Conservation (phyloP, 768 basidiomycete species). For the Fomitopsis pulvina region DNA sequence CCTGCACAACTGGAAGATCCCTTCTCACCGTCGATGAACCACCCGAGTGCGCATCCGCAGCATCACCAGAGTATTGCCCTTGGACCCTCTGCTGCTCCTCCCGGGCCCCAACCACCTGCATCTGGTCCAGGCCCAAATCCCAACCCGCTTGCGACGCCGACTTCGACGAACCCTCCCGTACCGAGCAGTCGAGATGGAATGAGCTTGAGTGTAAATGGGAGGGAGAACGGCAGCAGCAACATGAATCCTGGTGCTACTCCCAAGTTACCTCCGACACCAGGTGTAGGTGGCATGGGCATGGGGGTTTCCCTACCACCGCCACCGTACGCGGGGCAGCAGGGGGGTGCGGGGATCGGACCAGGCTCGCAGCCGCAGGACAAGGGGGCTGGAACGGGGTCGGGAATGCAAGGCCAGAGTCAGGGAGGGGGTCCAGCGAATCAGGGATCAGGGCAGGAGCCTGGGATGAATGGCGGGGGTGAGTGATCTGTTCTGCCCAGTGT, state of each 20-base stretch:
- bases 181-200: neutral
- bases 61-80: slow-evolving; percentile 20
- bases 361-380: slow-evolving; percentile 2
- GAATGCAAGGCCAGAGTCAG: neutral
- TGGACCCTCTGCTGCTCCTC: slow-evolving; percentile 11
- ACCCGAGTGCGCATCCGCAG: slow-evolving; percentile 10
- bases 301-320: slow-evolving; percentile 4
- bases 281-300: slow-evolving; percentile 11
- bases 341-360: slow-evolving; percentile 9
- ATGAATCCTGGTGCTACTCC: slow-evolving; percentile 35
- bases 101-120: neutral
- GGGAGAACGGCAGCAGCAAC: neutral
- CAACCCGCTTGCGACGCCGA: neutral
- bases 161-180: slow-evolving; percentile 1
- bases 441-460: slow-evolving; percentile 7
- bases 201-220: neutral
- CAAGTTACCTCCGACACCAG: slow-evolving; percentile 26
- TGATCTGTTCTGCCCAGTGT: neutral
- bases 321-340: slow-evolving; percentile 2
- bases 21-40: slow-evolving; percentile 18
- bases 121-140: neutral
- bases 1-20: slow-evolving; percentile 11
- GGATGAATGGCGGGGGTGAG: slow-evolving; percentile 9
- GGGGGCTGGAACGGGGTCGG: neutral
- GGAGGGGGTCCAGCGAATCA: neutral